Conservation (phyloP, 257 asterid genomes). For the Solanum rostratum region DNA sequence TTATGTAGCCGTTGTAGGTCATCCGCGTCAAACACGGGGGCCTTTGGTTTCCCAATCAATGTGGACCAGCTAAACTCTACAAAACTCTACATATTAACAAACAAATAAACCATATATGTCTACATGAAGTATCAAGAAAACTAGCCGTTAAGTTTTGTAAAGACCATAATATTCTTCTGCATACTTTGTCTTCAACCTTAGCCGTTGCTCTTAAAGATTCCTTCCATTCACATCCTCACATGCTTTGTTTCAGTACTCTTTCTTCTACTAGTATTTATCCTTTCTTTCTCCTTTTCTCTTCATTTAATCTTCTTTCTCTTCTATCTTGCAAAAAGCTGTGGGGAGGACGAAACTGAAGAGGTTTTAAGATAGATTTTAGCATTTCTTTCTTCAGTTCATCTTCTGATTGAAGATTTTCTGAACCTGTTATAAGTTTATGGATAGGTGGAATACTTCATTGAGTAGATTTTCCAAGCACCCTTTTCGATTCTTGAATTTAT, state of each 20-base stretch:
- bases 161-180: background rate
- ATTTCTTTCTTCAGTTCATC: background rate
- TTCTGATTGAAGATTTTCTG: background rate
- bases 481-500: background rate
- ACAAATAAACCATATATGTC: background rate
- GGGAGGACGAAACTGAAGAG: background rate
- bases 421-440: background rate
- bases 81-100: background rate
- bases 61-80: background rate
- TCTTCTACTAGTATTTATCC: constrained; percentile 7
- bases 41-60: background rate
- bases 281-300: background rate
- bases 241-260: constrained; percentile 5
- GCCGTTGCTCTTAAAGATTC: constrained; percentile 9
- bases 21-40: constrained; percentile 37
- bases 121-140: background rate
- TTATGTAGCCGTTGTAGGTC: constrained; percentile 40
- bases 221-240: constrained; percentile 12
- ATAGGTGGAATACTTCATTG: background rate
- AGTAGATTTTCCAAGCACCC: constrained; percentile 6
- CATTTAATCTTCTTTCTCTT: background rate
- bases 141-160: constrained; percentile 24
- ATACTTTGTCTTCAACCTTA: constrained; percentile 3
- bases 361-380: background rate
- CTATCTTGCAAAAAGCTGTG: background rate